Base-by-base conservation (phyloP, 2,329 filamentous ascomycete species). In the Westerdykella ornata region DNA sequence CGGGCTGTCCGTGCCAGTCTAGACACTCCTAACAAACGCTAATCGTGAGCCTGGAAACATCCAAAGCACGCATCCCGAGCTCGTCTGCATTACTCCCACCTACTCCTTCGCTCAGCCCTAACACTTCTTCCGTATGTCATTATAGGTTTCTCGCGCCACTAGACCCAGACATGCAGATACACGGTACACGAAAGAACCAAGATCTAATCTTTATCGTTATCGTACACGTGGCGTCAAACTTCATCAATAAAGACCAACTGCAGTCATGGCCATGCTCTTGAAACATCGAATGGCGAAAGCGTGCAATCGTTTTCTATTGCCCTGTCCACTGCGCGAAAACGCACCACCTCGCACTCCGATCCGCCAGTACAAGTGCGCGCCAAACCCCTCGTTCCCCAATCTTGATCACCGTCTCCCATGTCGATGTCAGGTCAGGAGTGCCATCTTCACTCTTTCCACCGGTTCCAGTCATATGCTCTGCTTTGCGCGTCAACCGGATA, bases 371-470 rank as follows among this genome's bases (percentile, higher is more conserved):
- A 46, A 94, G 67, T 1, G 85, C 86, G 49, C 87, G 75, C 86
- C 87, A 94, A 13, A 81, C 77, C 2, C 87, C 87, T 47, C 78
- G 76, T 68, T 94, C 87, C 1, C 84, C 85, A 67, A 87, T 88
- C 69, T 94, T 94, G 69, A 94, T 89, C 37, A 90, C 88, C 5
- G 87, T 92, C 70, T 92, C 87, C 86, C 87, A 94, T 5, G 30
- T 33, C n/a, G 30, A 15, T n/a, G 30, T 33, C n/a, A 33, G 30
- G 8, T 33, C 30, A 4, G 79, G 81, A 31, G 81, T 85, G 14
- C 84, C 85, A 51, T 88, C 80, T 31, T 80, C 81, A 20, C 79
- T 79, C 39, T 84, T 82, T 2, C 74, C 73, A 7, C 30, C 16
- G 34, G 48, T 60, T 43, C 49, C 62, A 46, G 71, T 73, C 59